Base-by-base conservation (phyloP, 306 rosid species). In the Phaseolus lunatus region DNA sequence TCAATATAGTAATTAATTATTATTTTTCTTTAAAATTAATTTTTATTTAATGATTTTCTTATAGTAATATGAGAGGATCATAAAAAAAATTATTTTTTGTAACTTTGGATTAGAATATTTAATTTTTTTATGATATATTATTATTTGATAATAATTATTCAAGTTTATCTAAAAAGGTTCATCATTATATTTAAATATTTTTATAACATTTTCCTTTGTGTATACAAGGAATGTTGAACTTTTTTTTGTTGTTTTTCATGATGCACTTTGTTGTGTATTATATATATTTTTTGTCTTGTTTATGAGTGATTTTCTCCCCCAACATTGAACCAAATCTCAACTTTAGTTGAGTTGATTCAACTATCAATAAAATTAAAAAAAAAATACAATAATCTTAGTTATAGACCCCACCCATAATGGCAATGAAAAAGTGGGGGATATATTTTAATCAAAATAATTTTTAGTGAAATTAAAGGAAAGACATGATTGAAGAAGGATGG, bases 401-500 rank as follows among this genome's bases (percentile, higher is more conserved):
- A 24, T 31, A 27, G 67, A 19, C 79, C 84, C 82, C 80, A 47
- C 80, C 47, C 35, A 58, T 57, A 67, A 72, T 62, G 78, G 63
- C 16, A 24, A 41, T 10, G 74, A 70, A 63, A 47, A 33, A 56
- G 75, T 44, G 47, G 54, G 24, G 73, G 24, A 20, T 20, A 22
- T 64, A 22, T 39, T 77, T 80, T 44, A 57, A 35, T 64, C 48
- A 18, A 9, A 63, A 33, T 18, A 18, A 58, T 43, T 58, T 6
- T 44, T 13, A 14, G 50, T 35, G 64, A 76, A 49, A 65, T 37
- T 33, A 49, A 35, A 37, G 20, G 64, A 37, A 49, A 33, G 53
- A 65, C 78, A 77, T 43, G 73, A 61, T 39, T 53, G 72, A 79
- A 77, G 44, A 12, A 20, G 23, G 63, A 72, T 16, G 53, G 82